Conservation (phyloP, 352 stramenopile genomes). For the Phytopythium cucurbitacearum region DNA sequence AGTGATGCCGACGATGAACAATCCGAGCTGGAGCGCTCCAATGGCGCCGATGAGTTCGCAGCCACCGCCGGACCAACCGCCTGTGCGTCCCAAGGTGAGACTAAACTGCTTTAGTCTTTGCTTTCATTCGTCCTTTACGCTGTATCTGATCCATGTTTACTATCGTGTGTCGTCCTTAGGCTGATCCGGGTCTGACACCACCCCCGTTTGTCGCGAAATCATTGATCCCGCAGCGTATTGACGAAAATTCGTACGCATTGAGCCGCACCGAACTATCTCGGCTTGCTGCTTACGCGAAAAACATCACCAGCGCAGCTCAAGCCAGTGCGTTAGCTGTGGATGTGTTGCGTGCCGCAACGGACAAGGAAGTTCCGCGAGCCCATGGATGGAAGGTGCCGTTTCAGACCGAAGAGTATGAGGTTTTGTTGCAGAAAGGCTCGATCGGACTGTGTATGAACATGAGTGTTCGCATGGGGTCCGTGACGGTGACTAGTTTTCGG, state of each 20-base stretch:
- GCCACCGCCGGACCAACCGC: neutral
- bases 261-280: constrained; percentile 41
- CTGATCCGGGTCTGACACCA: constrained; percentile 43
- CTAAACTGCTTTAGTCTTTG: neutral
- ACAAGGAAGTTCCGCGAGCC: constrained; percentile 32
- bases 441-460: constrained; percentile 90
- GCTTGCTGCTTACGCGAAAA: constrained; percentile 59
- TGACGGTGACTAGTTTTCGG: constrained; percentile 81
- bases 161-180: constrained; percentile 6
- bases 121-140: too few species aligned
- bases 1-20: constrained; percentile 1
- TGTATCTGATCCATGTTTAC: neutral
- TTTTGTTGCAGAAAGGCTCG: constrained; percentile 82
- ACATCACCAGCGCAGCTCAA: constrained; percentile 48
- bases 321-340: constrained; percentile 69
- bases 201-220: constrained; percentile 57
- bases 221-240: constrained; percentile 53
- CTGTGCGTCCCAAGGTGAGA: constrained; percentile 5
- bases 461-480: constrained; percentile 75
- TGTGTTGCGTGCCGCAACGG: constrained; percentile 46
- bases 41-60: neutral
- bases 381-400: constrained; percentile 70
- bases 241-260: constrained; percentile 52
- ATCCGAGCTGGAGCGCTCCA: constrained; percentile 25
- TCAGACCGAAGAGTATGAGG: constrained; percentile 75